Conservation (phyloP, 2,329 filamentous ascomycete genomes). For the Hypomyces perniciosus region DNA sequence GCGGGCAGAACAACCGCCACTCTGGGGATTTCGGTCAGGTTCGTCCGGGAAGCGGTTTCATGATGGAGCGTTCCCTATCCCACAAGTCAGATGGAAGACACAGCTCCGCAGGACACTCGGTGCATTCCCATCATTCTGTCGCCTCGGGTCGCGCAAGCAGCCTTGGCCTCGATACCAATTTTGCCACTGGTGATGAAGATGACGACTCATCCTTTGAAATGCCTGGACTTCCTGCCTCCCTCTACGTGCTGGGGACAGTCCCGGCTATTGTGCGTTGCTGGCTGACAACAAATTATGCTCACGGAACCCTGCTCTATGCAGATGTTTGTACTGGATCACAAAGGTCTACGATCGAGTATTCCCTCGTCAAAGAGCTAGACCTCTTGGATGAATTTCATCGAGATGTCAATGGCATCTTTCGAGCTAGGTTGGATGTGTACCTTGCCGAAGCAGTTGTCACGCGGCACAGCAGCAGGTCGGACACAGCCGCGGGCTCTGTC, state of each 20-base stretch:
- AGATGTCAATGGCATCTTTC: constrained; percentile 58
- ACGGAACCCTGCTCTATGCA: constrained; percentile 82
- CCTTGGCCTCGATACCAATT: constrained; percentile 72
- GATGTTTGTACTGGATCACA: constrained; percentile 90
- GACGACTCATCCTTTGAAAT: constrained; percentile 66
- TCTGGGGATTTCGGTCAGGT: constrained; percentile 75
- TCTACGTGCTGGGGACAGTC: constrained; percentile 81
- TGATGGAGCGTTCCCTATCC: constrained; percentile 87
- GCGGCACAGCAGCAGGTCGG: constrained; percentile 65
- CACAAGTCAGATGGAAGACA: constrained; percentile 95
- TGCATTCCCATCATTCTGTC: constrained; percentile 61
- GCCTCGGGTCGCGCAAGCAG: constrained; percentile 80
- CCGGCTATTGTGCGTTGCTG: constrained; percentile 95
- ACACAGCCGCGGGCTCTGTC: constrained; percentile 62
- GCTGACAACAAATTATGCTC: constrained; percentile 85
- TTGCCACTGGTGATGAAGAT: constrained; percentile 53
- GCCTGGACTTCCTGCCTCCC: constrained; percentile 70
- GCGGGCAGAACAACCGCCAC: constrained; percentile 68
- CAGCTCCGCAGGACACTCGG: constrained; percentile 83
- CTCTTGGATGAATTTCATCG: constrained; percentile 60
- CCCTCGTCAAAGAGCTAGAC: constrained; percentile 68
- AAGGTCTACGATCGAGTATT: constrained; percentile 72
- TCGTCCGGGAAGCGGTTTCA: constrained; percentile 72
- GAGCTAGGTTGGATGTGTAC: constrained; percentile 75
- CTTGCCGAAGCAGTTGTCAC: constrained; percentile 84